phyloP scores from a whole-genome alignment of 129 eudicot genomes.

The Erigeron canadensis region DNA sequence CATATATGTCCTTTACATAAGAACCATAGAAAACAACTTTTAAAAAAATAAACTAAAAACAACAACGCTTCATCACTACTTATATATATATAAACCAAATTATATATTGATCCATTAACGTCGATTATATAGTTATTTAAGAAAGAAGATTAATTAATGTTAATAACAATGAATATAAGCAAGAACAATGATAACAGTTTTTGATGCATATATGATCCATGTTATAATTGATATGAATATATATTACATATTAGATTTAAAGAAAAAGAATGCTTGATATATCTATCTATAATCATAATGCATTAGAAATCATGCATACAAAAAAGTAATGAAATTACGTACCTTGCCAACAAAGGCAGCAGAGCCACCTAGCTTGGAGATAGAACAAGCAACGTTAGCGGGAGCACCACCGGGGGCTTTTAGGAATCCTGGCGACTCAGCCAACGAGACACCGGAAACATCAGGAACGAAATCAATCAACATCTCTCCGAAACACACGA shows the following conservation, averaged over 20 bases:
- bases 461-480: conserved; percentile 76
- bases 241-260: background rate
- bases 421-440: conserved; percentile 64
- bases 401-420: conserved; percentile 95
- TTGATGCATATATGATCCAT: background rate
- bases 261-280: background rate
- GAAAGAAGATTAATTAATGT: too few relatives aligned
- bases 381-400: conserved; percentile 77
- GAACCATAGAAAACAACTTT: too few relatives aligned
- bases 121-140: background rate
- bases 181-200: background rate
- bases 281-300: background rate
- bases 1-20: too few relatives aligned
- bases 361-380: conserved; percentile 62
- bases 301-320: too few relatives aligned
- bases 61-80: too few relatives aligned
- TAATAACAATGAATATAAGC: background rate
- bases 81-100: background rate
- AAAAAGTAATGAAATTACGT: background rate
- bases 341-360: conserved; percentile 81
- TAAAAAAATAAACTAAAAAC: too few relatives aligned
- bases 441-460: conserved; percentile 61
- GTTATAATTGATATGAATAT: background rate
- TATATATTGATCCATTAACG: conserved; percentile 14
- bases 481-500: conserved; percentile 81